phyloP scores from a whole-genome alignment of 2,329 filamentous ascomycete species.

The Ceratocystis albifundus region DNA sequence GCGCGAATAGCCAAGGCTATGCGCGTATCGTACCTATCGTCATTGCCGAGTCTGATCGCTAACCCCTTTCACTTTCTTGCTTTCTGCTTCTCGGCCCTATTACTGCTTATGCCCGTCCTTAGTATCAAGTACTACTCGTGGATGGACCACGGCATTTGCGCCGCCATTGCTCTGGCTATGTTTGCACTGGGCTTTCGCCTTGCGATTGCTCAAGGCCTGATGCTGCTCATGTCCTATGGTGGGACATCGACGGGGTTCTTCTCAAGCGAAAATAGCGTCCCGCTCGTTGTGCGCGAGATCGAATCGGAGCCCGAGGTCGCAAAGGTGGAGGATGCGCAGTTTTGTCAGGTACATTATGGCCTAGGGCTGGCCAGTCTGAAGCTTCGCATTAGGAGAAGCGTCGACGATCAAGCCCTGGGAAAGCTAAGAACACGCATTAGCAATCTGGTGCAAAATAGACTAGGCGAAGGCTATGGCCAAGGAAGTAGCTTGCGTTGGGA shows the following conservation, averaged over 20 bases:
- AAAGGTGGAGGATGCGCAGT: constrained; percentile 77
- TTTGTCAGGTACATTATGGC: constrained; percentile 98
- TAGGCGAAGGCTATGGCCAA: constrained; percentile 78
- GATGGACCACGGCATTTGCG: constrained; percentile 72
- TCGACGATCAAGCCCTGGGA: constrained; percentile 57
- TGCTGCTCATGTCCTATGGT: constrained; percentile 86
- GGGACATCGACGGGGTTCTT: constrained; percentile 25
- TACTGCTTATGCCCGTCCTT: constrained; percentile 71
- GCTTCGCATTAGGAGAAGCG: constrained; percentile 53
- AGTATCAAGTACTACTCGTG: constrained; percentile 63
- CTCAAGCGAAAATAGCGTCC: constrained; percentile 40
- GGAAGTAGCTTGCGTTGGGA: constrained; percentile 79
- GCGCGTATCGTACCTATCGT: constrained; percentile 71
- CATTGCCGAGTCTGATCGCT: constrained; percentile 70
- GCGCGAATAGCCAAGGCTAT: constrained; percentile 84
- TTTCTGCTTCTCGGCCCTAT: constrained; percentile 67
- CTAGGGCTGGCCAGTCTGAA: constrained; percentile 92
- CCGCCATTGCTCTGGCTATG: constrained; percentile 76
- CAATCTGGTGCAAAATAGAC: constrained; percentile 67
- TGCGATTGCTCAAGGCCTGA: constrained; percentile 74
- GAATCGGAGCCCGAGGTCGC: constrained; percentile 65
- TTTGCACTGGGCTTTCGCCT: constrained; percentile 73
- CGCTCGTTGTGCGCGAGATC: constrained; percentile 72
- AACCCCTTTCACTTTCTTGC: constrained; percentile 95
- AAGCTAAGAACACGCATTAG: constrained; percentile 65